phyloP scores from a whole-genome alignment of 345 rosid genomes.

The Microthlaspi erraticum region DNA sequence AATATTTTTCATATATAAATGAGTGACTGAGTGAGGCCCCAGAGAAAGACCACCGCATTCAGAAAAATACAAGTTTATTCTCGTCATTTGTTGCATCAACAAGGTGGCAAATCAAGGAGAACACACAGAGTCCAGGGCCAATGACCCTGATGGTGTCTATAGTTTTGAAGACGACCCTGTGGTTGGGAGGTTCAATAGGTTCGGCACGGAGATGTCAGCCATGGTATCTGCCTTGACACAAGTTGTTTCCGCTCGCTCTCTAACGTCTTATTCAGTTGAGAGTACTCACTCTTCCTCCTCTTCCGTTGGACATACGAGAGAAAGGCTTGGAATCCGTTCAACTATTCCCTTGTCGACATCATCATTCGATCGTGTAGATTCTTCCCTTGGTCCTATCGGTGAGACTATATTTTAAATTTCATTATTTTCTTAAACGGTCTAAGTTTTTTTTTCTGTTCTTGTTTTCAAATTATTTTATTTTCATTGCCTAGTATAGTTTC shows the following conservation, averaged over 20 bases:
- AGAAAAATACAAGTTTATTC: constrained; percentile 11
- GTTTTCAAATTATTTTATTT: background rate
- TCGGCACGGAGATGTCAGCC: constrained; percentile 63
- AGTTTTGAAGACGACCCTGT: constrained; percentile 27
- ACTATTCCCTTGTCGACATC: background rate
- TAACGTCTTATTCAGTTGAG: constrained; percentile 3
- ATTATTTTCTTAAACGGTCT: background rate
- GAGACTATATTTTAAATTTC: constrained; percentile 12
- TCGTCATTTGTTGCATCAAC: constrained; percentile 35
- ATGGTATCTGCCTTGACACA: constrained; percentile 78
- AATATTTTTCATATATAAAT: constrained; percentile 5
- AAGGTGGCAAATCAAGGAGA: constrained; percentile 54
- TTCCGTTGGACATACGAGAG: constrained; percentile 51
- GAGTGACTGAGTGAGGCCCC: background rate
- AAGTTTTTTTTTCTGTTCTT: background rate
- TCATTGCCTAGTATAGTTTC: background rate
- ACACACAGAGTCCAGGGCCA: constrained; percentile 28
- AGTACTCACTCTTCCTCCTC: constrained; percentile 37
- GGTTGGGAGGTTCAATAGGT: constrained; percentile 40
- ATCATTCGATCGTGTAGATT: constrained; percentile 22
- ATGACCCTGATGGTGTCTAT: constrained; percentile 34
- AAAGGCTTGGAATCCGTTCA: constrained; percentile 40
- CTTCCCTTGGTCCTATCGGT: constrained; percentile 50
- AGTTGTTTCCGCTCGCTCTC: constrained; percentile 52
- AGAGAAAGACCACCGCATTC: constrained; percentile 1